Conservation (phyloP, 352 stramenopile genomes). For the Globisporangium camurandrum region DNA sequence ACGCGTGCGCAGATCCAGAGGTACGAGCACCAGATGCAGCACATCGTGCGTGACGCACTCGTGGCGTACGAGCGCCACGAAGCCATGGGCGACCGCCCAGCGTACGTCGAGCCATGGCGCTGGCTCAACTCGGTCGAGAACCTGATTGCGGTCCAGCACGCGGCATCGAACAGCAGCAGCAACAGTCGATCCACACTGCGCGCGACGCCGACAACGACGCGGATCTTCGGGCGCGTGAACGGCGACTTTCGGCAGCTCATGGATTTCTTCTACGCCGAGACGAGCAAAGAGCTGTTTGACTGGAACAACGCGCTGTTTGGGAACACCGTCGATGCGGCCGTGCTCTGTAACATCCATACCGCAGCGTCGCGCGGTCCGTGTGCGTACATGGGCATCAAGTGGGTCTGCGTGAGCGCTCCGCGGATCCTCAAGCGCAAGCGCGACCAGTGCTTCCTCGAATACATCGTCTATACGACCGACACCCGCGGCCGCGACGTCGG, state of each 20-base stretch:
- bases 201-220: slow-evolving; percentile 19
- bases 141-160: slow-evolving; percentile 16
- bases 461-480: slow-evolving; percentile 65
- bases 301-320: slow-evolving; percentile 67
- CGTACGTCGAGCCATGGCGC: slow-evolving; percentile 11
- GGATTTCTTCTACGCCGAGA: slow-evolving; percentile 63
- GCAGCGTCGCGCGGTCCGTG: slow-evolving; percentile 13
- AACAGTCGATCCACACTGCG: too few relatives aligned
- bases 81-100: slow-evolving; percentile 21
- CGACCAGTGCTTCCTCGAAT: slow-evolving; percentile 72
- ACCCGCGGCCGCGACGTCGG: slow-evolving; percentile 45
- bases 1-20: slow-evolving; percentile 17
- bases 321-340: slow-evolving; percentile 50
- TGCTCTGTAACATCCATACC: slow-evolving; percentile 70
- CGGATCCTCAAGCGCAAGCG: slow-evolving; percentile 51
- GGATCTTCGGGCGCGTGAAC: slow-evolving; percentile 53
- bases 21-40: slow-evolving; percentile 25
- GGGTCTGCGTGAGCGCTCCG: slow-evolving; percentile 48
- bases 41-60: slow-evolving; percentile 32
- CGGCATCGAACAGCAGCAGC: background rate
- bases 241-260: slow-evolving; percentile 58
- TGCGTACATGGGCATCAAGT: slow-evolving; percentile 79
- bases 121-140: slow-evolving; percentile 17
- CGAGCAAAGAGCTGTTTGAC: slow-evolving; percentile 43
- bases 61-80: slow-evolving; percentile 38